Evolutionary conservation across 116 monocot genomes (phyloP), one percentile per base, ranked within the genome.

Genomic region (Papilionanthe hybrid): DNA sequence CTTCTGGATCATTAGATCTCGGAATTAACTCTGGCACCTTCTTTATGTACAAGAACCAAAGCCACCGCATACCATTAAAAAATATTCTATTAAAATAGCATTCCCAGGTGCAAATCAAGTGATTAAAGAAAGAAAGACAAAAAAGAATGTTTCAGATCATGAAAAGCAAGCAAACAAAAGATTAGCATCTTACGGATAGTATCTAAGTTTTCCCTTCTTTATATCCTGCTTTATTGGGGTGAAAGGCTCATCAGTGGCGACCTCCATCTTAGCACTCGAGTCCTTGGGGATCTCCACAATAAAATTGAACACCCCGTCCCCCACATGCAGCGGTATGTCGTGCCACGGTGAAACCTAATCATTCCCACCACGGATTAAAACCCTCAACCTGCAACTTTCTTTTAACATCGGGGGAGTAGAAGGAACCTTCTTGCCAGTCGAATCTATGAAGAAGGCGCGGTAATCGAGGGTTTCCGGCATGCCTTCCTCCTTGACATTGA

Each of bases 171-270:
- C 53, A 53, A 53, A 53, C 53, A 42, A 73, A 48, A 81, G 50
- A n/a, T 13, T 22, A 4, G 45, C 11, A 58, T 37, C 96, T 88
- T 82, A 94, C 97, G 97, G 94, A 41, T 97, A 97, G 81, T 91
- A 97, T 92, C 94, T 82, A 29, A 97, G 94, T 83, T 94, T 91
- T 50, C 97, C 97, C 87, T 97, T 97, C 91, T 97, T 97, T 1
- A 86, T 97, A 55, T 97, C 97, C 86, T 97, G 97, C 91, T 97
- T 97, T 29, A 97, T 94, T 0, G 97, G 97, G 11, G 94, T 94
- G 82, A 80, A 88, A 3, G 89, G 81, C 87, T 97, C 97, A n/a
- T 97, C 92, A 1, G 97, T 97, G 1, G 94, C 97, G 73, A 94
- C 88, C 87, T 97, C 97, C 97, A 97, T 97, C 83, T 97, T 97